Base-by-base conservation (phyloP, 306 rosid species). In the Cicer judaicum region DNA sequence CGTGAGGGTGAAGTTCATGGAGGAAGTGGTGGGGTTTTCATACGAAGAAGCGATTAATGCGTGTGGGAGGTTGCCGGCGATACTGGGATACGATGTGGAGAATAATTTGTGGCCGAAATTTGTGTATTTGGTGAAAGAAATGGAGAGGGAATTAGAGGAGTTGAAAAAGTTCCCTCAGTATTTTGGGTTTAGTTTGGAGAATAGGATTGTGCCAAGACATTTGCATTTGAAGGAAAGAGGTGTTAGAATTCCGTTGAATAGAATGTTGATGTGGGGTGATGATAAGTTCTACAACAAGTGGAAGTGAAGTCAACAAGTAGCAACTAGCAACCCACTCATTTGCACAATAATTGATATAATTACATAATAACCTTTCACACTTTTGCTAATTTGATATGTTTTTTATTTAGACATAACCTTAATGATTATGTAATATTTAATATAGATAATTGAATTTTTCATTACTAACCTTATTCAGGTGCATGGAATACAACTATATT, bases 131-230 rank as follows among this genome's bases (percentile, higher is more conserved):
- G 84, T 88, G 67, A 54, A 74, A 61, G 93, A 88, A 14, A 94
- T 94, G 97, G 81, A 84, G 72, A 84, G 91, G 36, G 88, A 80
- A 2, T 55, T 90, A 78, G 87, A 88, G 13, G 97, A 94, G 69
- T 68, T 91, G 87, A 91, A 79, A 66, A 21, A 1, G 70, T 91
- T 94, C 48, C 97, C 96, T 2, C 92, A 87, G 85, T 88, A 87
- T 67, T 94, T 94, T 64, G 97, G 85, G 12, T 94, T 91, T 44
- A 91, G 95, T 44, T 81, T 90, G 85, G 88, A 85, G 76, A 85
- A 80, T 47, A 80, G 89, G 69, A 90, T 94, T 29, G 79, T 9
- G 52, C 97, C 95, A 0, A 84, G 97, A 29, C 95, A 91, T 75
- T 77, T 88, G 81, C 97, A 87, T 83, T 79, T 91, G 89, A 83